These are phyloP conservation scores for Kwoniella europaea DNA, from an alignment of 768 basidiomycete species.

Conservation along the genomic window DNA sequence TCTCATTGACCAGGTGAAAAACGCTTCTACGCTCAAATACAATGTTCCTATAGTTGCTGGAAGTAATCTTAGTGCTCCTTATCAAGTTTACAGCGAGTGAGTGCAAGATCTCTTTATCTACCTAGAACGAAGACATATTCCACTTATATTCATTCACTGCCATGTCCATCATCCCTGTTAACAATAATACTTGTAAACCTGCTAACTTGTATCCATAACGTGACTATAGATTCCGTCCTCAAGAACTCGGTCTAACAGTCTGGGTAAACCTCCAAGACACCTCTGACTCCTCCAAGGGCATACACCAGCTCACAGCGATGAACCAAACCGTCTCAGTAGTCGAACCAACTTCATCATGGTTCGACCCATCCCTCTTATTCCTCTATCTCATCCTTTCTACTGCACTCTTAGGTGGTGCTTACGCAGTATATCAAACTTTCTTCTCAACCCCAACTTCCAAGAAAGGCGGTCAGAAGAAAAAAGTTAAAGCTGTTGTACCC, in stretches of 20 bases:
- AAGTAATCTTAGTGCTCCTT: slow-evolving; percentile 53
- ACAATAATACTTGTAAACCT: neutral
- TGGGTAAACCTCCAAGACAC: slow-evolving; percentile 55
- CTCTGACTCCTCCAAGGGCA: slow-evolving; percentile 30
- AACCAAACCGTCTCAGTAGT: slow-evolving; percentile 59
- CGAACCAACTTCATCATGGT: slow-evolving; percentile 56
- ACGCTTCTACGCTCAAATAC: slow-evolving; percentile 52
- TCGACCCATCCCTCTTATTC: slow-evolving; percentile 58
- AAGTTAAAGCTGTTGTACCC: slow-evolving; percentile 42
- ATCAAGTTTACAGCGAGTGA: slow-evolving; percentile 53
- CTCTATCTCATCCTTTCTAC: slow-evolving; percentile 56
- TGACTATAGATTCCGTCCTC: slow-evolving; percentile 49
- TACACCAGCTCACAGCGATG: slow-evolving; percentile 54
- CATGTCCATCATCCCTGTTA: slow-evolving; percentile 1
- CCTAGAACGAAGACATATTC: neutral
- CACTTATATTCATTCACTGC: neutral
- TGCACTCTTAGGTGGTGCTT: slow-evolving; percentile 45
- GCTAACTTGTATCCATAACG: no score
- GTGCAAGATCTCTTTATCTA: slow-evolving; percentile 10
- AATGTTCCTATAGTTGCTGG: slow-evolving; percentile 55
- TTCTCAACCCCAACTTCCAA: slow-evolving; percentile 14
- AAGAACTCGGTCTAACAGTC: slow-evolving; percentile 55
- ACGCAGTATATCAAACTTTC: slow-evolving; percentile 53
- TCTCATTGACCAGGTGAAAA: slow-evolving; percentile 41
- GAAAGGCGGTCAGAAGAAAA: slow-evolving; percentile 13